Conservation (phyloP, 495 filamentous ascomycete genomes). For the Hypomontagnella submonticulosa region DNA sequence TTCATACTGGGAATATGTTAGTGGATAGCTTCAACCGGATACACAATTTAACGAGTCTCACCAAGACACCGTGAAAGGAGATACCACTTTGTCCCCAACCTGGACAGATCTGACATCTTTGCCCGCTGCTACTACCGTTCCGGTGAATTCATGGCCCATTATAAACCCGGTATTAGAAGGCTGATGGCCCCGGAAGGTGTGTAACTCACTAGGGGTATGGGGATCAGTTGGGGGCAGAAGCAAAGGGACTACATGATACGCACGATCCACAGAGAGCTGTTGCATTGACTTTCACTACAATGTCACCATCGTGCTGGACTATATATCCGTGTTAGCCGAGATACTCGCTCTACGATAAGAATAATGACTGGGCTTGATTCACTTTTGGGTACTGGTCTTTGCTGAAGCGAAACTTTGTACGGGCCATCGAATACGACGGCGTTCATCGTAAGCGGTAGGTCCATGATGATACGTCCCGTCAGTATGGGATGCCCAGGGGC, state of each 20-base stretch:
- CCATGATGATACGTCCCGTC: constrained; percentile 30
- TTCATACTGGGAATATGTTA: constrained; percentile 63
- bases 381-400: constrained; percentile 70
- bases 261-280: constrained; percentile 93
- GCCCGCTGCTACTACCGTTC: constrained; percentile 75
- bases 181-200: constrained; percentile 88
- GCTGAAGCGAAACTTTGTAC: constrained; percentile 69
- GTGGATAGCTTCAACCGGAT: constrained; percentile 9
- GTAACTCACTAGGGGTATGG: constrained; percentile 74
- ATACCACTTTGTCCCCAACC: constrained; percentile 81
- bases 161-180: constrained; percentile 60
- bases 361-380: constrained; percentile 23
- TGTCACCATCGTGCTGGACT: constrained; percentile 77
- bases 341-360: background rate
- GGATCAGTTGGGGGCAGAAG: constrained; percentile 12
- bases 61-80: constrained; percentile 90
- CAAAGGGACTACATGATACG: constrained; percentile 45
- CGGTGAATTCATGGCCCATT: constrained; percentile 86
- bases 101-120: constrained; percentile 72
- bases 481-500: background rate
- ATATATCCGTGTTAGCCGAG: constrained; percentile 44
- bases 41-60: constrained; percentile 53
- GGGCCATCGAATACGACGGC: constrained; percentile 77
- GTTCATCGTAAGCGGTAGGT: constrained; percentile 64
- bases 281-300: constrained; percentile 85